These are phyloP conservation scores for Eucalyptus albens DNA, from an alignment of 345 rosid genomes.

Conservation along the genomic window DNA sequence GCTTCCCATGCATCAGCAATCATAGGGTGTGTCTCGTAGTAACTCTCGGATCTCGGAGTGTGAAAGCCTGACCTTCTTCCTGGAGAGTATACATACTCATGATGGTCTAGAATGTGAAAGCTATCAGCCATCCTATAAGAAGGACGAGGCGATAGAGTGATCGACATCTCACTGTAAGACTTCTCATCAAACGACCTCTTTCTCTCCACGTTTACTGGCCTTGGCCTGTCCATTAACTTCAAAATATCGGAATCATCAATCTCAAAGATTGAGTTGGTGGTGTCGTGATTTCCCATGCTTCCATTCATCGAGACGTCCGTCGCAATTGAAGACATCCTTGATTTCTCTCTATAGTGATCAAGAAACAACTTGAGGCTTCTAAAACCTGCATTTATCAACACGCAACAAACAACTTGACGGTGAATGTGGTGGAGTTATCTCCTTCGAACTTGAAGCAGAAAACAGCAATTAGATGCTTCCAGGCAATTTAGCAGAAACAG, in stretches of 20 bases:
- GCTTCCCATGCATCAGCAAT: conserved; percentile 32
- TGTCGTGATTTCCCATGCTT: not conserved
- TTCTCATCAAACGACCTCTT: conserved; percentile 18
- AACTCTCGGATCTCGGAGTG: conserved; percentile 14
- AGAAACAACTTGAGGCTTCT: not conserved
- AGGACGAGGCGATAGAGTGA: conserved; percentile 1
- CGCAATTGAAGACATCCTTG: conserved; percentile 5
- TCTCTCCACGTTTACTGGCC: conserved; percentile 20
- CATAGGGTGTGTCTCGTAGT: conserved; percentile 20
- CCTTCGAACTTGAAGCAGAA: not conserved
- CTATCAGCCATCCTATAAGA: not conserved
- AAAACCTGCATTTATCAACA: not conserved
- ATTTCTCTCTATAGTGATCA: not conserved
- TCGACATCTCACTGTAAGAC: conserved; percentile 6
- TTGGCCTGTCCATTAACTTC: conserved; percentile 10
- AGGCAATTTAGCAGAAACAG: not conserved
- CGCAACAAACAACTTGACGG: not conserved
- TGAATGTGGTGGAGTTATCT: not conserved
- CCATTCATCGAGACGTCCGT: conserved; percentile 8
- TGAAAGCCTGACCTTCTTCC: conserved; percentile 21
- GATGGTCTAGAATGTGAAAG: not conserved
- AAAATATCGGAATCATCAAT: conserved; percentile 16
- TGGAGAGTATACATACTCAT: conserved; percentile 4
- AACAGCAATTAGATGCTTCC: not conserved
- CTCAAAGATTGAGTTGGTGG: conserved; percentile 1